Base-by-base conservation (phyloP, 352 stramenopile species). In the Globisporangium heterothallicum region DNA sequence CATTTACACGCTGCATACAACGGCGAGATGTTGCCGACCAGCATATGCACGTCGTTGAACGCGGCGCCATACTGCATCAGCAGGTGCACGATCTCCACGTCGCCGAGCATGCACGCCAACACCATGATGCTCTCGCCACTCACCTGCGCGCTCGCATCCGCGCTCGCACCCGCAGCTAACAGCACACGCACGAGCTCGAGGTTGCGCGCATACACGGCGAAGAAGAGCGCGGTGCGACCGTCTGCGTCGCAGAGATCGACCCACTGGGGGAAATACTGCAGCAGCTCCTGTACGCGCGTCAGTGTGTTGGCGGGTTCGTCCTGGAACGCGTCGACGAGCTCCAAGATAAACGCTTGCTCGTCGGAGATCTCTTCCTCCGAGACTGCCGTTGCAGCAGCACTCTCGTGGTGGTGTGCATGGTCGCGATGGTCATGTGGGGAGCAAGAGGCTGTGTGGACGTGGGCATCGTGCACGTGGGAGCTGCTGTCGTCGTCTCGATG, bases 1-100 rank as follows among this genome's bases (percentile, higher is more conserved):
- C 27, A 46, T 35, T 54, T 54, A 35, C 48, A 54, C 48, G 48
- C 48, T 18, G 27, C 48, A 21, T 54, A 54, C 4, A 54, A 18
- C n/a, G 48, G 48, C 8, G 48, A 54, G 48, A 46, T 38, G 8
- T 38, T 38, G 6, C 32, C 21, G 3, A 13, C 13, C 3, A 10
- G 34, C 14, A 54, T 13, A 24, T 54, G 46, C 35, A 46, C 48
- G 24, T 38, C 26, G 34, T 45, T 46, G 7, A 45, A 26, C 34
- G 19, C 10, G 5, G 48, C 48, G 26, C 48, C 48, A 16, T 46
- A 26, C 21, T 40, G 16, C 48, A 54, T 22, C 35, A 34, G 34
- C 2, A 24, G 21, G 32, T 38, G 12, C 24, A 54, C 34, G 34
- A 54, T 54, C 35, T 14, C 48, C 13, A 54, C 22, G n/a, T 46